Conservation (phyloP, 169 alveolate species). For the Plasmodium vivax region DNA sequence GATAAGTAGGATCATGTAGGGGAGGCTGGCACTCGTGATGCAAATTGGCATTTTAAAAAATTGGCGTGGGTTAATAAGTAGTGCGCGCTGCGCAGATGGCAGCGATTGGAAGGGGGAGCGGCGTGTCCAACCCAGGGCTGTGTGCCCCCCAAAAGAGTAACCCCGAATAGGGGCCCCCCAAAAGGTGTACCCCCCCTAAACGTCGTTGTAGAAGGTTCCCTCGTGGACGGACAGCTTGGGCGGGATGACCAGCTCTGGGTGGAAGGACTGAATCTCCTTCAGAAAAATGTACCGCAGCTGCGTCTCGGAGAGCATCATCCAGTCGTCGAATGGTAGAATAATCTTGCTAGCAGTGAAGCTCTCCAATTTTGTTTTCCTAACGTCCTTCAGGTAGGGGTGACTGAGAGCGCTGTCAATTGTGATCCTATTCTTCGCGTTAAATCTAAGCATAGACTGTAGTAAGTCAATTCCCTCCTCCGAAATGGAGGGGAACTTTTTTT, state of each 20-base stretch:
- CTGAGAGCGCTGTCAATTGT: slow-evolving; percentile 93
- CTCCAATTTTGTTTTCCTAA: slow-evolving; percentile 81
- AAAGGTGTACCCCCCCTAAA: neutral
- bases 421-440: slow-evolving; percentile 93
- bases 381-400: slow-evolving; percentile 93
- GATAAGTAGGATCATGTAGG: neutral
- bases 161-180: too few relatives aligned
- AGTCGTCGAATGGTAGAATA: slow-evolving; percentile 91
- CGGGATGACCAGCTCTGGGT: slow-evolving; percentile 89
- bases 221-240: slow-evolving; percentile 68
- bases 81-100: neutral
- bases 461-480: slow-evolving; percentile 93
- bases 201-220: slow-evolving; percentile 22
- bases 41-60: neutral
- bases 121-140: neutral
- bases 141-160: neutral
- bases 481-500: slow-evolving; percentile 87
- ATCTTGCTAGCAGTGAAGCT: slow-evolving; percentile 74
- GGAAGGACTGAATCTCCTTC: slow-evolving; percentile 87
- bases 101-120: neutral
- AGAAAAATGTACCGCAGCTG: slow-evolving; percentile 88
- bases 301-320: slow-evolving; percentile 92
- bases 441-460: slow-evolving; percentile 92
- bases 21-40: neutral
- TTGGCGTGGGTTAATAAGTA: neutral